Evolutionary conservation across 2,329 filamentous ascomycete species (phyloP), one percentile per base, ranked within the genome.

Genomic region (Fusarium sp.): DNA sequence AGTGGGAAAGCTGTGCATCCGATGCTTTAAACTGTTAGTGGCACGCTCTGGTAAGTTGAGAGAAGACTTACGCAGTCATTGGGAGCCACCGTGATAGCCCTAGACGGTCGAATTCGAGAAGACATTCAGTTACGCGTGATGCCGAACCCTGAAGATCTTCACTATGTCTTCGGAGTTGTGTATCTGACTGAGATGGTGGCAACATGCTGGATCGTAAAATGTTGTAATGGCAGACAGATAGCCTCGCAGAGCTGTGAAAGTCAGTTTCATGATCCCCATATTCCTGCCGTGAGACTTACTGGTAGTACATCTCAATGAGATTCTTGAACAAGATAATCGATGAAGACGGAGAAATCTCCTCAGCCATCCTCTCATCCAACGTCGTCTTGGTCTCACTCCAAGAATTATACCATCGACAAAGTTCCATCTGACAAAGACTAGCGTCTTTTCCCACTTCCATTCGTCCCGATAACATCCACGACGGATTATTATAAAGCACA

Each of bases 291-390:
- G 1, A 12, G 2, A 69, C 74, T 65, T 17, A 76, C 74, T 76
- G 74, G 12, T 76, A 76, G 11, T 76, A 76, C 73, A 76, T 76
- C 60, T 76, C 74, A 7, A 76, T 65, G 4, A 76, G 53, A 26
- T 76, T 75, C 2, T 69, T 74, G 12, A 75, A 76, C 4, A 76
- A 14, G 0, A 67, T 37, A 0, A 76, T 75, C 1, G 74, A 76
- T 3, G 60, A 53, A 1, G 64, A 42, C 2, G 64, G 37, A 2
- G 67, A 64, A 14, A 63, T 37, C 8, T 58, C 52, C 12, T 69
- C 60, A 0, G 48, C 44, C 9, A 48, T 27, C 12, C 70, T 67
- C 33, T 73, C 64, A 5, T 65, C 64, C 2, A 71, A n/a, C 0
- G 69, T 73, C 2, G 64, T 62, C 32, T 69, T 75, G 0, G 74